phyloP scores from a whole-genome alignment of 176 grass and related monocot genomes.

The Chrysopogon serrulatus region DNA sequence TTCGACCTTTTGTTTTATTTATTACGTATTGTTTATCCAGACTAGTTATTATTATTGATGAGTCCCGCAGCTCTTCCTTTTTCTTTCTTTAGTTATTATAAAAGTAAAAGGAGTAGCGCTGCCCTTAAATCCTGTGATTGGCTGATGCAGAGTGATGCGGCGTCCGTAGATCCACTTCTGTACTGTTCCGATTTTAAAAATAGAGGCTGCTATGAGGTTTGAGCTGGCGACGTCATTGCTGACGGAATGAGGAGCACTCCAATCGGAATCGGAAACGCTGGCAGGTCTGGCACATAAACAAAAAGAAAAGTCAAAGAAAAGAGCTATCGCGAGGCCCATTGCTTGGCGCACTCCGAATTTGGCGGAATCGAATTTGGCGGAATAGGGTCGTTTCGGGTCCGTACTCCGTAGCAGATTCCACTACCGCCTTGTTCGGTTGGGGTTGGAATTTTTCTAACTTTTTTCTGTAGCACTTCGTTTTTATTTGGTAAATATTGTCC shows the following conservation, averaged over 20 bases:
- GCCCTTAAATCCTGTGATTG: not conserved
- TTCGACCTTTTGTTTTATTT: not conserved
- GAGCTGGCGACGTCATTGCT: not conserved
- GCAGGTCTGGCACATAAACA: not conserved
- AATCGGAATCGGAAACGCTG: not conserved
- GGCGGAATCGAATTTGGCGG: no score
- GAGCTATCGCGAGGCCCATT: not conserved
- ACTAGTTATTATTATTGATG: not conserved
- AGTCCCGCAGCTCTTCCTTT: not conserved
- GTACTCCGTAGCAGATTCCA: no score
- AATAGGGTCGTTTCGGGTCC: no score
- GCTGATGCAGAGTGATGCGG: not conserved
- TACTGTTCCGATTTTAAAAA: not conserved
- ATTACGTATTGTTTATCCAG: not conserved
- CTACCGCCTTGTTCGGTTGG: no score
- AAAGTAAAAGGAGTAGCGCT: no score
- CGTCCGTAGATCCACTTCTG: not conserved
- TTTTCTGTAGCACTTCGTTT: no score
- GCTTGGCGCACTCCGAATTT: not conserved
- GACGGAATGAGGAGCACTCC: conserved; percentile 1
- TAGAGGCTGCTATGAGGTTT: no score
- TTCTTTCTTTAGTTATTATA: not conserved
- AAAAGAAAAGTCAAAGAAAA: not conserved
- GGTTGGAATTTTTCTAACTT: no score
- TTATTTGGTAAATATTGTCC: no score